phyloP scores from a whole-genome alignment of 75 land plant species.

The Chamaecyparis obtusa region DNA sequence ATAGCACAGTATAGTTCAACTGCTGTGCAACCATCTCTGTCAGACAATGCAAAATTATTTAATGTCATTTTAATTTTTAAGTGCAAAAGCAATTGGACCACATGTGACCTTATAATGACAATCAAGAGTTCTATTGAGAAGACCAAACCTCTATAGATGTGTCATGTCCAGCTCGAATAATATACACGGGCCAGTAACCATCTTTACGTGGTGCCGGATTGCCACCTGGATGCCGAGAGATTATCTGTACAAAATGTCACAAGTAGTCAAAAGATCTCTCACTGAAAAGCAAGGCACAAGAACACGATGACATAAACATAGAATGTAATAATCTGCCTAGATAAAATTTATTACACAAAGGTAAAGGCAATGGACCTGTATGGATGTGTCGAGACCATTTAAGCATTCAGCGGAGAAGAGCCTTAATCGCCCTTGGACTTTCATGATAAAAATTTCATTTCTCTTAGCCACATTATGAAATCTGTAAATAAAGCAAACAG shows the following conservation, averaged over 20 bases:
- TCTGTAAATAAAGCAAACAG: constrained; percentile 13
- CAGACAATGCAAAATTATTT: not conserved
- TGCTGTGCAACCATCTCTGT: not conserved
- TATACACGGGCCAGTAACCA: constrained; percentile 47
- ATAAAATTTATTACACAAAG: not conserved
- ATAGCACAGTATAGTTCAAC: not conserved
- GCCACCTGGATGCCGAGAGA: constrained; percentile 35
- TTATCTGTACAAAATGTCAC: constrained; percentile 24
- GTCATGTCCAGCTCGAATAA: constrained; percentile 42
- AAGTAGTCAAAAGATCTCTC: not conserved
- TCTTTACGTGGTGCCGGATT: constrained; percentile 38
- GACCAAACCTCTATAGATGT: constrained; percentile 35
- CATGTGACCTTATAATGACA: not conserved
- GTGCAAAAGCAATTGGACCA: not conserved
- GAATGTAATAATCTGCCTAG: not conserved
- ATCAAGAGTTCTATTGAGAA: not conserved
- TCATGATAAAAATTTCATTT: constrained; percentile 37
- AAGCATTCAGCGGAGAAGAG: constrained; percentile 26
- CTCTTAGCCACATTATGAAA: constrained; percentile 37
- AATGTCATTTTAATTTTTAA: not conserved
- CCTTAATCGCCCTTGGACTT: constrained; percentile 26
- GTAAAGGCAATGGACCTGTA: constrained; percentile 22
- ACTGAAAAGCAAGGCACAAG: not conserved
- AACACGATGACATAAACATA: not conserved
- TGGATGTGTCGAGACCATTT: constrained; percentile 20